Evolutionary conservation across 768 basidiomycete species (phyloP).

Genomic region (Panaeolus cyanescens): DNA sequence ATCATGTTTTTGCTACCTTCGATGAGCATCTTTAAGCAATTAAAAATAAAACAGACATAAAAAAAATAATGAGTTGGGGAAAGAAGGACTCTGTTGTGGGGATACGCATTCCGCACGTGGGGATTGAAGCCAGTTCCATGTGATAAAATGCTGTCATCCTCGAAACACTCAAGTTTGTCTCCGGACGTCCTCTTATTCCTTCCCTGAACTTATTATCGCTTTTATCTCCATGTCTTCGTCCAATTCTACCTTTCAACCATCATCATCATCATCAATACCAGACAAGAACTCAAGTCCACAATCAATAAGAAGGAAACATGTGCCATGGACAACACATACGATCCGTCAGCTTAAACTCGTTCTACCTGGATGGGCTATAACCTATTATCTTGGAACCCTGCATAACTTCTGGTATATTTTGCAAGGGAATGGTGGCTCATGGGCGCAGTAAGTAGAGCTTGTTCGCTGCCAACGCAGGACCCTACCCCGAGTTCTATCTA

Average conservation of each 20-base stretch:
- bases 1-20: too few species aligned
- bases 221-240: slow-evolving; percentile 6
- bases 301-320: slow-evolving; percentile 14
- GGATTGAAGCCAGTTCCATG: neutral
- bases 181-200: slow-evolving; percentile 4
- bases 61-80: neutral
- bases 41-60: too few species aligned
- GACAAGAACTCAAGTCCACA: neutral
- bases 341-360: slow-evolving; percentile 75
- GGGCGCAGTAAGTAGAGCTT: slow-evolving; percentile 51
- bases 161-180: neutral
- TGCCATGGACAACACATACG: slow-evolving; percentile 47
- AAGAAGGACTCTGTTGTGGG: neutral
- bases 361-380: slow-evolving; percentile 65
- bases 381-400: slow-evolving; percentile 62
- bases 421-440: slow-evolving; percentile 38
- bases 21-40: too few species aligned
- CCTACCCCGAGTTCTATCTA: neutral
- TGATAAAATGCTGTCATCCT: slow-evolving; percentile 8
- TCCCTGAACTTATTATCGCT: neutral
- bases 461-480: neutral
- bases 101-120: slow-evolving; percentile 1
- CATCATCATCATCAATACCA: neutral
- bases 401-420: slow-evolving; percentile 48
- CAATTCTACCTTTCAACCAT: slow-evolving; percentile 3